These are phyloP conservation scores for Fagus sylvatica DNA, from an alignment of 306 rosid species.

Conservation along the genomic window DNA sequence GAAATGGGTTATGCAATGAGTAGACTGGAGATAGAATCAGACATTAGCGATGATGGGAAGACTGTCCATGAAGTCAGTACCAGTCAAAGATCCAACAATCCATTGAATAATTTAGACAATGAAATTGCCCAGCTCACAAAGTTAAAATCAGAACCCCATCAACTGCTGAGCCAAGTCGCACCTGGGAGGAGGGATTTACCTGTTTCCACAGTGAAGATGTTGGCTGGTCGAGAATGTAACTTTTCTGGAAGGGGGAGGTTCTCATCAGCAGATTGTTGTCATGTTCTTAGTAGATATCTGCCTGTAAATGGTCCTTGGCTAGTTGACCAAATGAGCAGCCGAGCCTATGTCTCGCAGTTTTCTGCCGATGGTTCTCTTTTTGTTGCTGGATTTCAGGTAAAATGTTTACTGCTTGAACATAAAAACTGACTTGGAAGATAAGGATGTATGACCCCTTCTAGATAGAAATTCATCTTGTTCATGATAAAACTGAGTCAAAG, in stretches of 20 bases:
- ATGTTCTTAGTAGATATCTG: conserved; percentile 80
- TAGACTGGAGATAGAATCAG: conserved; percentile 60
- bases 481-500: neutral
- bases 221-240: conserved; percentile 86
- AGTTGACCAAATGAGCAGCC: conserved; percentile 66
- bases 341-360: conserved; percentile 92
- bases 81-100: conserved; percentile 34
- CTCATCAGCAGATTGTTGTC: conserved; percentile 88
- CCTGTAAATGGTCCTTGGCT: conserved; percentile 91
- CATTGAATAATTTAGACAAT: conserved; percentile 51
- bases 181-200: conserved; percentile 52
- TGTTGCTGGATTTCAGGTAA: conserved; percentile 89
- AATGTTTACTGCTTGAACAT: conserved; percentile 9
- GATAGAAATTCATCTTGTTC: neutral
- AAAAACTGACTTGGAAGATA: neutral
- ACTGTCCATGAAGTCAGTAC: conserved; percentile 36
- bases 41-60: conserved; percentile 38
- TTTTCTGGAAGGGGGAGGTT: conserved; percentile 85
- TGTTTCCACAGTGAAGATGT: conserved; percentile 86
- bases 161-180: conserved; percentile 43
- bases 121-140: conserved; percentile 77
- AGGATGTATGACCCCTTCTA: neutral
- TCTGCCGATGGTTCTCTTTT: conserved; percentile 89
- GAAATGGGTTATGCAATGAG: conserved; percentile 90
- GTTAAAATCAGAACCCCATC: conserved; percentile 70